Evolutionary conservation across 768 basidiomycete species (phyloP).

Genomic region (Russula abietina): DNA sequence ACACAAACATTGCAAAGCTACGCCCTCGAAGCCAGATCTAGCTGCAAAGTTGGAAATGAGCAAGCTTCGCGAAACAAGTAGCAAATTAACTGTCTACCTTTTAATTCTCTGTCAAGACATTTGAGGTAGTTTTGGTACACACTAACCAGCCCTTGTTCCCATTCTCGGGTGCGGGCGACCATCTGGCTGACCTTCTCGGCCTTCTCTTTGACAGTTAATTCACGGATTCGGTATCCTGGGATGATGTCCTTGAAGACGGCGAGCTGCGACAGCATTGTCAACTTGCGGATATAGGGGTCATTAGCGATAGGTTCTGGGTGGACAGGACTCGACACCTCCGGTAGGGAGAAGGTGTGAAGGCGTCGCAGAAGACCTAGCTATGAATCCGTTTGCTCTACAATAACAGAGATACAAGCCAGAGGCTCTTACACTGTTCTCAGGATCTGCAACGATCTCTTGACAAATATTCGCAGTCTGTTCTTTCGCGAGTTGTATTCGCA

Average conservation of each 20-base stretch:
- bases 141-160: constrained; percentile 87
- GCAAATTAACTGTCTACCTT: constrained; percentile 47
- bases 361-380: constrained; percentile 87
- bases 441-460: constrained; percentile 90
- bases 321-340: constrained; percentile 61
- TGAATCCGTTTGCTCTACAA: constrained; percentile 12
- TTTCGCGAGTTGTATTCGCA: constrained; percentile 70
- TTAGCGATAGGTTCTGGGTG: constrained; percentile 69
- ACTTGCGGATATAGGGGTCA: constrained; percentile 75
- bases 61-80: constrained; percentile 1
- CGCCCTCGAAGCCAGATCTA: constrained; percentile 57
- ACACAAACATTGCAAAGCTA: constrained; percentile 82
- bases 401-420: constrained; percentile 1
- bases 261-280: constrained; percentile 84
- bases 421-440: constrained; percentile 81
- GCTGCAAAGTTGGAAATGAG: constrained; percentile 34
- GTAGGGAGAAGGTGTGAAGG: constrained; percentile 80
- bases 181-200: constrained; percentile 91
- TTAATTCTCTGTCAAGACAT: constrained; percentile 77
- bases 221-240: constrained; percentile 92
- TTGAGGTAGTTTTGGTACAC: constrained; percentile 88
- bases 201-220: constrained; percentile 85
- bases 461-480: constrained; percentile 92
- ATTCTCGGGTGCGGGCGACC: constrained; percentile 84
- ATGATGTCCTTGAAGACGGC: constrained; percentile 95